Conservation (phyloP, 2,329 filamentous ascomycete species). For the Catunica adiposa region DNA sequence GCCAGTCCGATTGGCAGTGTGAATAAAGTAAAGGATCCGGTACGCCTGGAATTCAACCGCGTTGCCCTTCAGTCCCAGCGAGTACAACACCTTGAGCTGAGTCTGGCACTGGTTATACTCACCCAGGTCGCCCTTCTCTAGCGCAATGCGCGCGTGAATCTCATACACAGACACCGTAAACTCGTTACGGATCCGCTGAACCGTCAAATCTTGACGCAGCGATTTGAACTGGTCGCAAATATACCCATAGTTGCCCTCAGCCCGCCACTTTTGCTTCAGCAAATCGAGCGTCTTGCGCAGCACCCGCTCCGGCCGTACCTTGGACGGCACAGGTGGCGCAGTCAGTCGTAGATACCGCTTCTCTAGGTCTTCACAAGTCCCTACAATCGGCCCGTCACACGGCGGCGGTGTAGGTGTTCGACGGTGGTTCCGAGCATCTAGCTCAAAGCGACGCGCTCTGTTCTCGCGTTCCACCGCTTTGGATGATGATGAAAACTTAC, state of each 20-base stretch:
- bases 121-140: slow-evolving; percentile 98
- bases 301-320: slow-evolving; percentile 68
- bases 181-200: slow-evolving; percentile 90
- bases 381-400: slow-evolving; percentile 58
- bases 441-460: slow-evolving; percentile 74
- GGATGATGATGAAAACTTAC: slow-evolving; percentile 70
- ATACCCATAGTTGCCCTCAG: slow-evolving; percentile 87
- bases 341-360: slow-evolving; percentile 93
- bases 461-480: slow-evolving; percentile 71
- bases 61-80: slow-evolving; percentile 71
- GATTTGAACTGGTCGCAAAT: slow-evolving; percentile 99
- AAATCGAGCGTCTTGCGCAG: slow-evolving; percentile 73
- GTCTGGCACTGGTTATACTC: slow-evolving; percentile 99
- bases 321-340: slow-evolving; percentile 70
- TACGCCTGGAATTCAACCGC: slow-evolving; percentile 96
- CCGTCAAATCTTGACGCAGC: slow-evolving; percentile 90
- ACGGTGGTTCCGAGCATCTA: slow-evolving; percentile 30
- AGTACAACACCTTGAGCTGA: slow-evolving; percentile 83
- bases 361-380: slow-evolving; percentile 68
- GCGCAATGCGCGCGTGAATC: slow-evolving; percentile 88
- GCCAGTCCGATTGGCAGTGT: slow-evolving; percentile 93
- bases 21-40: slow-evolving; percentile 98
- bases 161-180: slow-evolving; percentile 96
- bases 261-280: slow-evolving; percentile 86
- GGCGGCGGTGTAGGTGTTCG: slow-evolving; percentile 40